Conservation (phyloP, 495 filamentous ascomycete genomes). For the Penicillium diatomitis region DNA sequence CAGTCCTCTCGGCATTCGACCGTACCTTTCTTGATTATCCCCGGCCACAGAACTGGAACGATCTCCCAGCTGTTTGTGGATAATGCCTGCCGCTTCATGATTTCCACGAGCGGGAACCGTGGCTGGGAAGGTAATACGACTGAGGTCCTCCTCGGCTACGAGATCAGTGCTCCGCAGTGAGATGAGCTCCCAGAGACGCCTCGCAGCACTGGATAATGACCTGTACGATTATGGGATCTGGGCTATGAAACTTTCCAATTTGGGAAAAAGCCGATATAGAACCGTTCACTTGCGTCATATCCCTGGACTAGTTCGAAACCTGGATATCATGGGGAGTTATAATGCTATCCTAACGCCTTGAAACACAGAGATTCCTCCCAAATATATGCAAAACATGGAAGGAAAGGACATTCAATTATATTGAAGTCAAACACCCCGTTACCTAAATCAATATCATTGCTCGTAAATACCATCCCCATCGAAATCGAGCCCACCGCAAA, state of each 20-base stretch:
- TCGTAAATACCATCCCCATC: slow-evolving; percentile 14
- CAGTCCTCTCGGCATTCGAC: slow-evolving; percentile 59
- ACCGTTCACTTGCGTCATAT: neutral
- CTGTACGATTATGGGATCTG: neutral
- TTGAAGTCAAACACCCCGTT: neutral
- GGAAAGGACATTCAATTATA: too few relatives aligned
- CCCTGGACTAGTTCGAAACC: neutral
- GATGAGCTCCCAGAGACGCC: neutral
- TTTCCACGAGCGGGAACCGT: slow-evolving; percentile 80
- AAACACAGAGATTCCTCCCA: slow-evolving; percentile 1
- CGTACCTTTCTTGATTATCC: slow-evolving; percentile 89
- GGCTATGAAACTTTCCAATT: neutral
- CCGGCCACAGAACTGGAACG: slow-evolving; percentile 86
- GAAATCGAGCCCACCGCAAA: slow-evolving; percentile 32
- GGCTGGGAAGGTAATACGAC: slow-evolving; percentile 94
- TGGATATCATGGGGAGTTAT: neutral
- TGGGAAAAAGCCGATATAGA: neutral
- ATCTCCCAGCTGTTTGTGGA: slow-evolving; percentile 79
- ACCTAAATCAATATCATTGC: slow-evolving; percentile 13
- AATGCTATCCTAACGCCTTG: slow-evolving; percentile 5
- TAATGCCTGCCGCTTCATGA: slow-evolving; percentile 79
- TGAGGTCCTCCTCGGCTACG: slow-evolving; percentile 89
- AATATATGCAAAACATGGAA: neutral
- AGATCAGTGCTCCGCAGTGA: slow-evolving; percentile 55
- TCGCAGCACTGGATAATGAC: neutral